Base-by-base conservation (phyloP, 345 rosid genomes). In the Zanthoxylum bungeanum region DNA sequence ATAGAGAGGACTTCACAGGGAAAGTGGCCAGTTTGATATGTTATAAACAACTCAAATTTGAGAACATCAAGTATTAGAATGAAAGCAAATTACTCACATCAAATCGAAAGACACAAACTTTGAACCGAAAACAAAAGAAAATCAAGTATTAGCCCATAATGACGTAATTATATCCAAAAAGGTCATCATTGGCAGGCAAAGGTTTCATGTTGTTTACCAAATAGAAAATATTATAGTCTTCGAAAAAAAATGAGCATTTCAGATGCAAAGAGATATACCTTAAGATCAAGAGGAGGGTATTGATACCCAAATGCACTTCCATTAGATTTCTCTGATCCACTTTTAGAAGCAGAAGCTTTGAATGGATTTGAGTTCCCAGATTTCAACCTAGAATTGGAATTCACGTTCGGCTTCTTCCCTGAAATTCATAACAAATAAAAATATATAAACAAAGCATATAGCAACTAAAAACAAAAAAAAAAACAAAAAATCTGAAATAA, bases 231-330 rank as follows among this genome's bases (percentile, higher is more conserved):
- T 16, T 7, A 16, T 25, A 9, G 12, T 25, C 6, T 5, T 7
- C 12, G 0, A 5, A 7, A 37, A 53, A 36, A 68, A 52, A 22
- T 44, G 7, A 21, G 22, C 3, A 7, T 36, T 36, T 22, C 5
- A 19, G 14, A 40, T 2, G 68, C 50, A 19, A n/a, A 69, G 60
- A 19, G 62, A 28, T 59, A 61, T 82, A 88, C 96, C 88, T 79
- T 81, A 69, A n/a, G 61, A 73, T 87, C 64, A 25, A 70, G 7
- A 49, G 84, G 65, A 59, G 98, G 86, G 67, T 94, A 91, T 30
- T 31, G 69, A 65, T 85, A 90, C 21, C 70, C 81, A 61, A 77
- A 75, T 36, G 78, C 76, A 69, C 78, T 79, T 4, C 86, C 78
- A 74, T 12, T 51, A 0, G 79, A 73, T 66, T 71, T 88, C 64